phyloP scores from a whole-genome alignment of 148 eudicot species.

The Amaranthus hypochondriacus region DNA sequence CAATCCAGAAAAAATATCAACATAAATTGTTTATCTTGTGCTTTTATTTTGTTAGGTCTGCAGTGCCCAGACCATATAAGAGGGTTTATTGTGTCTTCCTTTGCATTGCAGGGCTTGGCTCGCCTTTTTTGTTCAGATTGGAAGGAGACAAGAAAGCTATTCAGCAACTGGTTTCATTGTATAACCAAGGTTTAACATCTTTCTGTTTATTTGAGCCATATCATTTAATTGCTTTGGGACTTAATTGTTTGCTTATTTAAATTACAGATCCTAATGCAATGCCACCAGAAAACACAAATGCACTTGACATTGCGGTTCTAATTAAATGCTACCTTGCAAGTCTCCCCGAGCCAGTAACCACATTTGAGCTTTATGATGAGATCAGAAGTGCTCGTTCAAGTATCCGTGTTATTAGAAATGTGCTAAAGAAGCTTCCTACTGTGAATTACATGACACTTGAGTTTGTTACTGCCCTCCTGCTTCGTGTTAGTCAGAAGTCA shows the following conservation, averaged over 20 bases:
- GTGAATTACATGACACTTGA: slow-evolving; percentile 93
- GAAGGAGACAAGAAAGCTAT: slow-evolving; percentile 80
- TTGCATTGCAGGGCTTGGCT: slow-evolving; percentile 51
- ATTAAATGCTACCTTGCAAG: slow-evolving; percentile 89
- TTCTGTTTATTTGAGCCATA: slow-evolving; percentile 1
- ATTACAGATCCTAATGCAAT: slow-evolving; percentile 66
- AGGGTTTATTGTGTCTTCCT: slow-evolving; percentile 1
- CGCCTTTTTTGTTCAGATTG: slow-evolving; percentile 70
- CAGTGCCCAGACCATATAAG: background rate
- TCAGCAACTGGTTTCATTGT: slow-evolving; percentile 72
- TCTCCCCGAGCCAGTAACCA: slow-evolving; percentile 81
- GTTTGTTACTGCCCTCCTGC: slow-evolving; percentile 78
- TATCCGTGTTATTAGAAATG: slow-evolving; percentile 57
- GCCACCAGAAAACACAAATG: slow-evolving; percentile 63
- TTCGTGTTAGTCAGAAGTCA: slow-evolving; percentile 88
- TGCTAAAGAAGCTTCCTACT: slow-evolving; percentile 79
- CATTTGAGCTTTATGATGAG: slow-evolving; percentile 69
- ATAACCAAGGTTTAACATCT: slow-evolving; percentile 64
- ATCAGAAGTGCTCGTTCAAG: slow-evolving; percentile 68
- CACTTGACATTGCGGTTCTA: slow-evolving; percentile 73
- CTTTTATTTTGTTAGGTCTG: background rate
- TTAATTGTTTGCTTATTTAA: slow-evolving; percentile 10
- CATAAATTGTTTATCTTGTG: background rate
- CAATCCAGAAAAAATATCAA: slow-evolving; percentile 1
- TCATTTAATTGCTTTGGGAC: slow-evolving; percentile 1